These are phyloP conservation scores for Fusarium cyanostomum DNA, from an alignment of 2,329 filamentous ascomycete species.

Conservation along the genomic window DNA sequence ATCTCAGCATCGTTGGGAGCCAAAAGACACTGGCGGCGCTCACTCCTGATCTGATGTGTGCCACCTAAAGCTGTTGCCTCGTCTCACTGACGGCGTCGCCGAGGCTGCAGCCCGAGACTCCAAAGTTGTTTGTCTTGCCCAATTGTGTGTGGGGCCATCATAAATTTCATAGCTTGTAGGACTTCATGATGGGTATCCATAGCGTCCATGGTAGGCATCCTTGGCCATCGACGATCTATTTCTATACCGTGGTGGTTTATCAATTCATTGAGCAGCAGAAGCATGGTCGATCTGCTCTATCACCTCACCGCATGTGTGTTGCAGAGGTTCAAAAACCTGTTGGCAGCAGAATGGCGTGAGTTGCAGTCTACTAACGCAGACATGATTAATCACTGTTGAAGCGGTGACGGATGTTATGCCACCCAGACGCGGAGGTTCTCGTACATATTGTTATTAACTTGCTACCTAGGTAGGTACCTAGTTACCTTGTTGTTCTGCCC, in stretches of 20 bases:
- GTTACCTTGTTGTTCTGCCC: no score
- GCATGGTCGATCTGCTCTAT: neutral
- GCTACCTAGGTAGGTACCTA: no score
- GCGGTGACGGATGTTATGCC: conserved; percentile 12
- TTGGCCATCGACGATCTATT: conserved; percentile 9
- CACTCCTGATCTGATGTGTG: no score
- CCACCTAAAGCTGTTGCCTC: no score
- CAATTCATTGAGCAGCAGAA: neutral
- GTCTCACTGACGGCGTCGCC: no score
- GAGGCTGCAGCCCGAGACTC: neutral
- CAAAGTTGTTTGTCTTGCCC: conserved; percentile 7
- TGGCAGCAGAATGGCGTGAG: conserved; percentile 5
- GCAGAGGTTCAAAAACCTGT: neutral
- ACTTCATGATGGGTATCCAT: conserved; percentile 19
- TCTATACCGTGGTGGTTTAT: neutral
- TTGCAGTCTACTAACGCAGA: neutral
- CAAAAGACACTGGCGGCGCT: no score
- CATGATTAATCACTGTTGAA: neutral
- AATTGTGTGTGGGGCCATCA: conserved; percentile 22
- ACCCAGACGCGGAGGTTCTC: neutral
- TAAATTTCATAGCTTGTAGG: conserved; percentile 15
- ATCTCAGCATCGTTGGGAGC: no score
- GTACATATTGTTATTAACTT: no score
- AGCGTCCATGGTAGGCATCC: conserved; percentile 5
- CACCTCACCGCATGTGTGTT: conserved; percentile 1